Evolutionary conservation across 1,284 basidiomycete species (phyloP), one percentile per base, ranked within the genome.

Genomic region (Moesziomyces parantarcticus): DNA sequence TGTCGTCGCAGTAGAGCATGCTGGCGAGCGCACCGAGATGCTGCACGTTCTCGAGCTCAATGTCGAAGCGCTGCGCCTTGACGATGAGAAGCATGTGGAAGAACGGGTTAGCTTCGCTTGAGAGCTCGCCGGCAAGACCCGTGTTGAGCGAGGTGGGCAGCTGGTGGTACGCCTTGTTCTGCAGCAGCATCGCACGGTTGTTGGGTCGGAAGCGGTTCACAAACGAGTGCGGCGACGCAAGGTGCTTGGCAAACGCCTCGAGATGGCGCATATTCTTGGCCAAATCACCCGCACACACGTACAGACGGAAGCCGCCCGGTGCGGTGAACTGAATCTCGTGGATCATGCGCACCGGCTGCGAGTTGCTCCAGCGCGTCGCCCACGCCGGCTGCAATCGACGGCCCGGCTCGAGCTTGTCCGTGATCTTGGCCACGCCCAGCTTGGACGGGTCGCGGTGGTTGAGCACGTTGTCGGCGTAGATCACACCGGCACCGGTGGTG

Each of bases 341-440:
- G 53, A 92, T 91, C 32, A 93, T 85, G 59, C 92, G 88, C 50
- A 88, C 84, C 3, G 89, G 89, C 32, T 88, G 87, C 2, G 85
- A 85, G 80, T 92, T 89, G 18, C 90, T 89, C 4, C 88, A 89
- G 43, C 90, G 88, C 25, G 91, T 83, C 50, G 92, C 91, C 79
- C 79, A 81, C 0, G 76, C 73, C n/a, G 79, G 79, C 48, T 61
- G 63, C 32, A 81, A 53, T 11, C 79, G 52, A 18, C 51, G 50
- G 20, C 79, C 79, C 6, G 77, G 65, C 60, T 79, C 73, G 26
- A 81, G 63, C 56, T 72, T 74, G 49, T 65, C 58, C 14, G 58
- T 67, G 39, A 65, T 44, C 57, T 61, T 58, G 44, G 58, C n/a
- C 1, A 79, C 34, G 23, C 78, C 78, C n/a, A 80, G 58, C 45